Percentiles rank a stretch among this genome's conserved stretches.
Evolutionary conservation across 192 early-diverging fungal species (phyloP).

Genomic region (Coemansia sp.): DNA sequence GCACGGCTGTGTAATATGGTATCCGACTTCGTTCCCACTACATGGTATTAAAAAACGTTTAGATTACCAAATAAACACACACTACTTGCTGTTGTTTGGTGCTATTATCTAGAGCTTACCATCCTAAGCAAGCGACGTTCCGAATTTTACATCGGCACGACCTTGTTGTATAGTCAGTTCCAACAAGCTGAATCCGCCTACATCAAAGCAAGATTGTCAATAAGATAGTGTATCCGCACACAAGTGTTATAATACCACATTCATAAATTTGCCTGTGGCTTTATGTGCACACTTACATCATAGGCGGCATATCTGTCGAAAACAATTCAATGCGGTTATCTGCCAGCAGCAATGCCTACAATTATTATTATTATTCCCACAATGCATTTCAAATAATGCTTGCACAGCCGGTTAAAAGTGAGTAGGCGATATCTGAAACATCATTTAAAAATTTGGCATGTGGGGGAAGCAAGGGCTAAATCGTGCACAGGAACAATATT

Average conservation of each 20-base stretch:
- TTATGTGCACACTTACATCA: slow-evolving; percentile 56
- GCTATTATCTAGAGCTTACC: slow-evolving; percentile 46
- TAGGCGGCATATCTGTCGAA: slow-evolving; percentile 72
- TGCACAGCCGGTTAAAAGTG: not conserved
- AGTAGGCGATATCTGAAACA: slow-evolving; percentile 1
- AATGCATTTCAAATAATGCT: not conserved
- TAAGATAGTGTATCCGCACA: not conserved
- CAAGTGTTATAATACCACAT: not conserved
- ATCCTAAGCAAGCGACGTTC: slow-evolving; percentile 67
- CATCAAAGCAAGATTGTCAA: not conserved
- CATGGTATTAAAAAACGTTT: not conserved
- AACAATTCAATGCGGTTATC: slow-evolving; percentile 71
- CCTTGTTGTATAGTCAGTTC: slow-evolving; percentile 67
- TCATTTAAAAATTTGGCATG: not conserved
- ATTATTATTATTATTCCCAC: not conserved
- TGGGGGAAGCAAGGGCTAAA: not conserved
- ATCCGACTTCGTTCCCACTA: slow-evolving; percentile 74
- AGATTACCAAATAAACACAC: too few species aligned
- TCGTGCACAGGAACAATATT: not conserved
- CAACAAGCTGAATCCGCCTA: slow-evolving; percentile 64
- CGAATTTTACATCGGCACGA: slow-evolving; percentile 72
- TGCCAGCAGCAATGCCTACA: slow-evolving; percentile 64
- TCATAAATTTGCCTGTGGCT: not conserved
- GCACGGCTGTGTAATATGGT: slow-evolving; percentile 85
- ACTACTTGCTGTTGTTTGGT: too few species aligned